Percentiles rank a stretch among this genome's conserved stretches.
phyloP scores from a whole-genome alignment of 148 eudicot species.

The Cornus suecica region DNA sequence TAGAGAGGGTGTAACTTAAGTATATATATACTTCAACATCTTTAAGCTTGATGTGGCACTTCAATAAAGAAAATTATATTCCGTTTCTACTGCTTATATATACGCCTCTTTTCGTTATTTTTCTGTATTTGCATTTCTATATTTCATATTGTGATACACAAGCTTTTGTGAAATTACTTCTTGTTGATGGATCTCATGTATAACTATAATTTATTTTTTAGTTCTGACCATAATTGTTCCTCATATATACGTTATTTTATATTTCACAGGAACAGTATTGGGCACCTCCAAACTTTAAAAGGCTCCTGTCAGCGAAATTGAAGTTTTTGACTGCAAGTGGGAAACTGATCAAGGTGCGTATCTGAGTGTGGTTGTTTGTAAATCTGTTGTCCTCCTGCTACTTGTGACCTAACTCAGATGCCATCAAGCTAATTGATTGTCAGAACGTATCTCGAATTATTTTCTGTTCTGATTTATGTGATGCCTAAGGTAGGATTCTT shows the following conservation, averaged over 20 bases:
- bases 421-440: background rate
- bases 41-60: too few relatives aligned
- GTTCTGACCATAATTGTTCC: background rate
- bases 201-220: background rate
- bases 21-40: too few relatives aligned
- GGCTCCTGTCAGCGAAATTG: constrained; percentile 74
- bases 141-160: too few relatives aligned
- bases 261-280: constrained; percentile 84
- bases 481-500: background rate
- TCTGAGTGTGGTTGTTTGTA: background rate
- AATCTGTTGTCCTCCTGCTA: background rate
- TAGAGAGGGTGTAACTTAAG: too few relatives aligned
- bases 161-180: too few relatives aligned
- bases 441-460: too few relatives aligned
- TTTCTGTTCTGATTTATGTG: too few relatives aligned
- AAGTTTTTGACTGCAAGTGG: constrained; percentile 82
- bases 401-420: background rate
- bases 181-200: background rate
- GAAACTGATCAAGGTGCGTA: constrained; percentile 68
- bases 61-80: too few relatives aligned
- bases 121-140: too few relatives aligned
- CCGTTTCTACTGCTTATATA: too few relatives aligned
- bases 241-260: too few relatives aligned
- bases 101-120: too few relatives aligned
- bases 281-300: constrained; percentile 94